These are phyloP conservation scores for Luffa acutangula DNA, from an alignment of 306 rosid species.

Conservation along the genomic window DNA sequence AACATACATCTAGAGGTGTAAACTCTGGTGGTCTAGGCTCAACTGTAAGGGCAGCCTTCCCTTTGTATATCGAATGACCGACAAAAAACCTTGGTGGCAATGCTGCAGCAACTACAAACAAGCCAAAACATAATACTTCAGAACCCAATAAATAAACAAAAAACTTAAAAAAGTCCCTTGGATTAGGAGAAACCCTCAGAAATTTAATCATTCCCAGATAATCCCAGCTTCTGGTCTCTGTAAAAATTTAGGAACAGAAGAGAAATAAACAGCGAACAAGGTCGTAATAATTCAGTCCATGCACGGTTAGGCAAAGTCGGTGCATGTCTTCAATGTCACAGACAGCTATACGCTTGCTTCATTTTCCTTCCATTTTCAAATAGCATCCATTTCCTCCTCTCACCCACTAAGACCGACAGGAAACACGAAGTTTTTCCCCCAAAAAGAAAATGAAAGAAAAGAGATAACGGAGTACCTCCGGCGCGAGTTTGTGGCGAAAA, in stretches of 20 bases:
- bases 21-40: conserved; percentile 84
- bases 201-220: not conserved
- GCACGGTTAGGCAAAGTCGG: not conserved
- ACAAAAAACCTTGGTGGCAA: conserved; percentile 69
- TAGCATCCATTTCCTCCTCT: not conserved
- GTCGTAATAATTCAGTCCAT: not conserved
- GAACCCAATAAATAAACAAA: not conserved
- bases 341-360: not conserved
- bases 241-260: not conserved
- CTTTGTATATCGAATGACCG: conserved; percentile 88
- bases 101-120: conserved; percentile 35
- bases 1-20: conserved; percentile 52
- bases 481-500: conserved; percentile 15
- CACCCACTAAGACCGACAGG: not conserved
- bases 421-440: not conserved
- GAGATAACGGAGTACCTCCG: conserved; percentile 26
- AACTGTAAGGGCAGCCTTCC: conserved; percentile 83
- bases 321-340: not conserved
- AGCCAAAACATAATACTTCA: conserved; percentile 20
- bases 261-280: not conserved
- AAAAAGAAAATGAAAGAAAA: conserved; percentile 1
- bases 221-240: not conserved
- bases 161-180: not conserved
- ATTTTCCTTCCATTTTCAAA: not conserved
- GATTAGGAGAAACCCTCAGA: not conserved